Percentiles rank a stretch among this genome's conserved stretches.
phyloP scores from a whole-genome alignment of 1,284 basidiomycete genomes.

The Hortiboletus rubellus region DNA sequence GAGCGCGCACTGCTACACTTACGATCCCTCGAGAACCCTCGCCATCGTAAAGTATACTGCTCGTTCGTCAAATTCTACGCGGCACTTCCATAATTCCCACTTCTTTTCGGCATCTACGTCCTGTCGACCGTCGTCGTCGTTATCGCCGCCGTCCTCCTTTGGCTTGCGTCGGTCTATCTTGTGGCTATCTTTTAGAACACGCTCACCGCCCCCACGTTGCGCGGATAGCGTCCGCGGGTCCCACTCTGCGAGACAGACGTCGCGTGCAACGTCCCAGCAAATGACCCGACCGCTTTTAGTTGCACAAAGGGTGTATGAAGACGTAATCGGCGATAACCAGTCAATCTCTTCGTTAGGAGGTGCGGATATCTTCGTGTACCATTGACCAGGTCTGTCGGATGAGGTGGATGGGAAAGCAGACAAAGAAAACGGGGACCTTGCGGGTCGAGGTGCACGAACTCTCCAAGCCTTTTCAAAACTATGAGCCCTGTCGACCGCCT shows the following conservation, averaged over 20 bases:
- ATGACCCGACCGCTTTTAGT: constrained; percentile 74
- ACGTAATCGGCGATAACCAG: constrained; percentile 74
- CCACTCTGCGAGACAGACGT: constrained; percentile 63
- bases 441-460: constrained; percentile 54
- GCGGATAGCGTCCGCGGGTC: constrained; percentile 41
- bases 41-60: constrained; percentile 76
- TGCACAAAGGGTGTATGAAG: constrained; percentile 68
- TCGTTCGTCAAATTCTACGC: constrained; percentile 69
- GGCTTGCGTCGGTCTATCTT: constrained; percentile 8
- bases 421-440: constrained; percentile 30
- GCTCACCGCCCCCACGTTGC: constrained; percentile 5
- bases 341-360: constrained; percentile 68
- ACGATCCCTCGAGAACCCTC: constrained; percentile 53
- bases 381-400: constrained; percentile 30
- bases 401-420: constrained; percentile 17
- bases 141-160: constrained; percentile 13
- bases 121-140: constrained; percentile 3
- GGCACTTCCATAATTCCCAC: constrained; percentile 76
- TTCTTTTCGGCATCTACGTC: constrained; percentile 34
- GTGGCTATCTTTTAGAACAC: constrained; percentile 11
- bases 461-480: constrained; percentile 64
- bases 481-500: constrained; percentile 59
- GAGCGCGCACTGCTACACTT: constrained; percentile 30
- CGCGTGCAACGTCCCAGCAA: constrained; percentile 68
- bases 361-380: constrained; percentile 64